Evolutionary conservation across 805 yeast genomes (phyloP).

Genomic region (Cyberlindnera subsufficiens): DNA sequence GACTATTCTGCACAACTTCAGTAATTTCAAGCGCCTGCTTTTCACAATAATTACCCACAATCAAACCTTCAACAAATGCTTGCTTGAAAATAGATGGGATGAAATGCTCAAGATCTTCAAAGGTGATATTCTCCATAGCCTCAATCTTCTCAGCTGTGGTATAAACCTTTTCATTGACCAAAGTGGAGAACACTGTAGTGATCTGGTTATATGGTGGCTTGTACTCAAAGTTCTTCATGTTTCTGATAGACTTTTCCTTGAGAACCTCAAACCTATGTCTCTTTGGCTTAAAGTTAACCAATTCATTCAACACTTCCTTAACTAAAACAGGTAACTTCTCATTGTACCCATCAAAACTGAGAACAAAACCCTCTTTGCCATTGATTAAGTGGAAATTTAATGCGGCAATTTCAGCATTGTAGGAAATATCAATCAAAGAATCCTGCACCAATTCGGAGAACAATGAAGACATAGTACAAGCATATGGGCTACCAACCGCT

Average conservation of each 20-base stretch:
- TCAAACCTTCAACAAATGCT: slow-evolving; percentile 62
- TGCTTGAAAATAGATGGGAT: slow-evolving; percentile 50
- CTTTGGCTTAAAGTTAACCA: slow-evolving; percentile 45
- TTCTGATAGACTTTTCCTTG: slow-evolving; percentile 58
- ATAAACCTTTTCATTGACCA: slow-evolving; percentile 74
- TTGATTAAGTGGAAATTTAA: slow-evolving; percentile 50
- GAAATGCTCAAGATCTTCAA: slow-evolving; percentile 46
- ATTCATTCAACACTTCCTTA: slow-evolving; percentile 48
- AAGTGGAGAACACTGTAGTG: slow-evolving; percentile 51
- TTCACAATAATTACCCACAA: slow-evolving; percentile 65
- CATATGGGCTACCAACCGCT: slow-evolving; percentile 51
- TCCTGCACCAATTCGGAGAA: slow-evolving; percentile 72
- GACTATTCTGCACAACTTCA: slow-evolving; percentile 31
- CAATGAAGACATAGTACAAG: slow-evolving; percentile 52
- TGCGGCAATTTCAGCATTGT: slow-evolving; percentile 83
- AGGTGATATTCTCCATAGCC: slow-evolving; percentile 38
- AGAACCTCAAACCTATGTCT: slow-evolving; percentile 58
- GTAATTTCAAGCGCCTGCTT: slow-evolving; percentile 48
- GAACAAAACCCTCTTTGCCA: slow-evolving; percentile 64
- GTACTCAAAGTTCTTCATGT: slow-evolving; percentile 61
- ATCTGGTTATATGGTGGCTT: slow-evolving; percentile 77
- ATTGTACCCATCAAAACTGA: slow-evolving; percentile 73
- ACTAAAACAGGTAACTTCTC: slow-evolving; percentile 69
- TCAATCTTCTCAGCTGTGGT: slow-evolving; percentile 52
- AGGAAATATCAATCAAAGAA: slow-evolving; percentile 66